These are phyloP conservation scores for Agapanthus africanus DNA, from an alignment of 106 monocot genomes.

Conservation along the genomic window DNA sequence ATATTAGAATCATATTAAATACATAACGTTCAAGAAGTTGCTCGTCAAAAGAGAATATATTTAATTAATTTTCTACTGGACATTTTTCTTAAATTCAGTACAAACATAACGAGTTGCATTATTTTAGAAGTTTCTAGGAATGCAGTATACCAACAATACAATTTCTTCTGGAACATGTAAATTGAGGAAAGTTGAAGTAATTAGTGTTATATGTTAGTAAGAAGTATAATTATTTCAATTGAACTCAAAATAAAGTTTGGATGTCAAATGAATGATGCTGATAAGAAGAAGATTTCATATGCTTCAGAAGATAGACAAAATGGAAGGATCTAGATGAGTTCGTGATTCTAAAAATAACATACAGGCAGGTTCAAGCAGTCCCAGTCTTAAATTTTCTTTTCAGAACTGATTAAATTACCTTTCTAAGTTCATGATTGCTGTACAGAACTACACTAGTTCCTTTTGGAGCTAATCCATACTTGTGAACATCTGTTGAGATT, in stretches of 20 bases:
- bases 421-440: conserved; percentile 96
- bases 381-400: background rate
- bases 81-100: background rate
- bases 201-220: background rate
- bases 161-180: background rate
- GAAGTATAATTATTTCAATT: background rate
- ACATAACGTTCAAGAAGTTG: background rate
- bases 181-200: background rate
- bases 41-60: no score
- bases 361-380: background rate
- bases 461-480: conserved; percentile 97
- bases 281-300: conserved; percentile 1
- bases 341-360: background rate
- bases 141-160: background rate
- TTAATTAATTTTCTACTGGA: no score
- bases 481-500: conserved; percentile 96
- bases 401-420: conserved; percentile 37
- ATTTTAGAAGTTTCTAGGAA: background rate
- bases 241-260: background rate
- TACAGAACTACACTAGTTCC: conserved; percentile 94
- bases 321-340: background rate
- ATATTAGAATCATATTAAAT: background rate
- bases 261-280: background rate
- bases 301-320: conserved; percentile 1
- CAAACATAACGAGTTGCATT: background rate